Evolutionary conservation across 1,284 basidiomycete species (phyloP), one percentile per base, ranked within the genome.

Genomic region (Puccinia horiana): DNA sequence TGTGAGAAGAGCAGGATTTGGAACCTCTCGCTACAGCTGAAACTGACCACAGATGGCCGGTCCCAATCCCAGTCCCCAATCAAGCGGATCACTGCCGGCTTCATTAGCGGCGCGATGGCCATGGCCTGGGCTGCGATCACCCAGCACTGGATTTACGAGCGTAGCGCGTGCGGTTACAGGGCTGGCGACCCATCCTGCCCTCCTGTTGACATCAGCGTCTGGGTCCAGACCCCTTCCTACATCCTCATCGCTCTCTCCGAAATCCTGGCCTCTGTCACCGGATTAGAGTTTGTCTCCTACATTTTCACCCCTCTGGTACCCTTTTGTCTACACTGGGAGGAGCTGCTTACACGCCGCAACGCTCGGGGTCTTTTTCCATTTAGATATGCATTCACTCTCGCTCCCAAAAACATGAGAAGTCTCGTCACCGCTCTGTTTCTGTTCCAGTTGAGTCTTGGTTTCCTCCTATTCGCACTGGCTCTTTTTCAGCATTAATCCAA

Each of bases 221-320:
- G 69, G 74, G n/a, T 56, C n/a, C 83, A 85, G 74, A 85, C 85
- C 18, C 84, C 84, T 2, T 82, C 83, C 40, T 85, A 84, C 78
- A 83, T 86, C 61, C 83, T 87, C 73, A 85, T 86, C 76, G 87
- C 93, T 42, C 85, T 89, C 29, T 88, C 87, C 83, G 89, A 89
- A 88, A 94, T 96, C 85, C 90, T 96, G 77, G 93, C 93, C 0
- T 93, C 92, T 12, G 93, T 96, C 87, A 94, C 93, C 26, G 87
- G 88, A 76, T 85, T 89, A 84, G 94, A 96, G 87, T 94, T 94
- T 86, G 94, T 93, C n/a, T 18, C 23, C 35, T 67, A 26, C 26
- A 23, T 94, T 93, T n/a, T n/a, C n/a, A n/a, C n/a, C 88, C 93
- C 92, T 83, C 94, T 94, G 86, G 92, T 58, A 35, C 44, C 32